Base-by-base conservation (phyloP, 257 asterid species). In the Penstemon newberryi region DNA sequence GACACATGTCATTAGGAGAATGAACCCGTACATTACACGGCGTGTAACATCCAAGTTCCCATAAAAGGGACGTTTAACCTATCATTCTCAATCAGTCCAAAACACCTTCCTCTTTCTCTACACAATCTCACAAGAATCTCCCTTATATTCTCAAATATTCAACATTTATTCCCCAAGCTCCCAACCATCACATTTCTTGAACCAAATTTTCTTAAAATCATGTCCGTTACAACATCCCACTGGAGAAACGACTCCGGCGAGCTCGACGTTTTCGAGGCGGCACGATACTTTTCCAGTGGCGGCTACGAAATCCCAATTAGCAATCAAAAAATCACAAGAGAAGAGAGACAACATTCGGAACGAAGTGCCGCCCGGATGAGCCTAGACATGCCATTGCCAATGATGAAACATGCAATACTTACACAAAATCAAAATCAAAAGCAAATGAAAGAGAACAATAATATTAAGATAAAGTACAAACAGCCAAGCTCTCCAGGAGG, bases 401-500 rank as follows among this genome's bases (percentile, higher is more conserved):
- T 47, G 4, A 50, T 47, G 56, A 72, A 80, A 58, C 67, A 73
- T 37, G 69, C 86, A 36, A 63, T 81, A 41, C 47, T 70, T 6
- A 39, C 85, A 13, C 76, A 75, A 60, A 74, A 58, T 13, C 37
- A 68, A 61, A 56, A 66, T 11, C 63, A 63, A 49, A 80, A 83
- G 18, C 73, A 73, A 69, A 62, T 4, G 73, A 78, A 77, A 47
- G 84, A 78, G 42, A 68, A 71, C 61, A 83, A 80, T 78, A 25
- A 25, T 25, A 25, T 2, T 25, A 63, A 63, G 38, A 63, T 18
- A 9, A 85, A 84, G 51, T 71, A 60, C 76, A 89, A 86, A 72
- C 96, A 86, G 69, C 97, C 98, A 1, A 92, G 93, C 66, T 90
- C 98, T 13, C 97, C 98, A 25, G 93, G 96, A 5, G 96, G 87